Base-by-base conservation (phyloP, 495 filamentous ascomycete species). In the Penicillium paradoxum region DNA sequence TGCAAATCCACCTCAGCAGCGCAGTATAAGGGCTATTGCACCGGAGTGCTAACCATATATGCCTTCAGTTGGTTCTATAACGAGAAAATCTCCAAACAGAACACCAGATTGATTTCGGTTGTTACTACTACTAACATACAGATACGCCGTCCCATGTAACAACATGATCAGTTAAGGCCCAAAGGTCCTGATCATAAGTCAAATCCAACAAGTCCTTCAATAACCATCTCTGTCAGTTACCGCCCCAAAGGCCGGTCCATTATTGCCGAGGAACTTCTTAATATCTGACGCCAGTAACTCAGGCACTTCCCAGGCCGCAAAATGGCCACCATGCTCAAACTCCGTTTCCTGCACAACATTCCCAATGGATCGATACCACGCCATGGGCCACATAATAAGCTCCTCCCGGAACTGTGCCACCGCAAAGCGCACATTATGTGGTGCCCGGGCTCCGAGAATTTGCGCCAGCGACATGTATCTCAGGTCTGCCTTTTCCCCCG, bases 271-370 rank as follows among this genome's bases (percentile, higher is more conserved):
- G 58, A 79, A 77, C n/a, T 46, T 51, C 40, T 61, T 65, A 40
- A 75, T 15, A 66, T 78, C 75, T 22, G 50, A 49, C 0, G 63
- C 74, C 27, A 80, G 51, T 30, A 68, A 46, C 33, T 79, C 67
- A 4, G 78, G 78, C 7, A 60, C 59, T 53, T 81, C 78, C 69
- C 69, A 77, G 9, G 78, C 74, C 6, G 74, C 75, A 63, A 80
- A 81, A 64, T 81, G 78, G 1, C 78, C 78, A 6, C 78, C 75
- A 5, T 53, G 44, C 11, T 73, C 66, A 64, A 69, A 69, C 53
- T 75, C 67, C 11, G 55, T 73, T 39, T 72, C 65, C 15, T 57
- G 56, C n/a, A 77, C 71, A 8, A 78, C 66, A 54, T 65, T 61
- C 17, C 72, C 78, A 41, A 75, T 63, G 6, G 59, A 43, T 17